Percentiles rank a stretch among this genome's conserved stretches.
Conservation (phyloP, 2,329 filamentous ascomycete species). For the Ascochyta viciae-villosae region DNA sequence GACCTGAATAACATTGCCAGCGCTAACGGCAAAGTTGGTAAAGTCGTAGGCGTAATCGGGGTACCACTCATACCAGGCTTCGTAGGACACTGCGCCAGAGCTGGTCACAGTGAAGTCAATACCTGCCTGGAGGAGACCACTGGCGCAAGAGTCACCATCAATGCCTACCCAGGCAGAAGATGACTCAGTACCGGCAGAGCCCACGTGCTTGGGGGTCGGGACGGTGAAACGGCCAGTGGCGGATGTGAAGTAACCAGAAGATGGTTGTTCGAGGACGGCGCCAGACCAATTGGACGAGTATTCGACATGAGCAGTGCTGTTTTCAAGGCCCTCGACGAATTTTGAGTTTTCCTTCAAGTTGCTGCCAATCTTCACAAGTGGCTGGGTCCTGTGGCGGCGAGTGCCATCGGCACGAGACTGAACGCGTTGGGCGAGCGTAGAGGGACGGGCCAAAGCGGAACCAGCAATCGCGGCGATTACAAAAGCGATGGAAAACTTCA, state of each 20-base stretch:
- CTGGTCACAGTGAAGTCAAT: slow-evolving; percentile 59
- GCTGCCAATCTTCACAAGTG: slow-evolving; percentile 22
- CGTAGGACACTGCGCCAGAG: slow-evolving; percentile 52
- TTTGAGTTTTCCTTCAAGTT: slow-evolving; percentile 19
- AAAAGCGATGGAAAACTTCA: slow-evolving; percentile 25
- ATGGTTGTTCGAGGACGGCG: slow-evolving; percentile 54
- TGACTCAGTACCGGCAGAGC: slow-evolving; percentile 51
- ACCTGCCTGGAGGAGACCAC: slow-evolving; percentile 64
- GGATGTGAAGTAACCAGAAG: slow-evolving; percentile 58
- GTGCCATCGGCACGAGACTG: slow-evolving; percentile 24
- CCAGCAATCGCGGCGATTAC: slow-evolving; percentile 19
- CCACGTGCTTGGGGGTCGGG: slow-evolving; percentile 55
- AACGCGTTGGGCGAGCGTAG: slow-evolving; percentile 23
- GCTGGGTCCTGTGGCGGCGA: slow-evolving; percentile 24
- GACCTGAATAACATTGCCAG: slow-evolving; percentile 56
- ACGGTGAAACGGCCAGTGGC: slow-evolving; percentile 63
- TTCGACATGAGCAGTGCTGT: slow-evolving; percentile 53
- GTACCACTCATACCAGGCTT: slow-evolving; percentile 69
- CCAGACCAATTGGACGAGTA: slow-evolving; percentile 68
- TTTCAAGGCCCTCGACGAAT: slow-evolving; percentile 22
- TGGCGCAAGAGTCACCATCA: slow-evolving; percentile 63
- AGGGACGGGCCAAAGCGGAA: slow-evolving; percentile 22
- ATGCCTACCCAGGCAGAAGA: slow-evolving; percentile 68
- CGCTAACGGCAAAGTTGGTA: slow-evolving; percentile 52
- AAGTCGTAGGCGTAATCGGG: slow-evolving; percentile 64